Evolutionary conservation across 2,329 filamentous ascomycete genomes (phyloP).

Genomic region (Sclerotinia minor): DNA sequence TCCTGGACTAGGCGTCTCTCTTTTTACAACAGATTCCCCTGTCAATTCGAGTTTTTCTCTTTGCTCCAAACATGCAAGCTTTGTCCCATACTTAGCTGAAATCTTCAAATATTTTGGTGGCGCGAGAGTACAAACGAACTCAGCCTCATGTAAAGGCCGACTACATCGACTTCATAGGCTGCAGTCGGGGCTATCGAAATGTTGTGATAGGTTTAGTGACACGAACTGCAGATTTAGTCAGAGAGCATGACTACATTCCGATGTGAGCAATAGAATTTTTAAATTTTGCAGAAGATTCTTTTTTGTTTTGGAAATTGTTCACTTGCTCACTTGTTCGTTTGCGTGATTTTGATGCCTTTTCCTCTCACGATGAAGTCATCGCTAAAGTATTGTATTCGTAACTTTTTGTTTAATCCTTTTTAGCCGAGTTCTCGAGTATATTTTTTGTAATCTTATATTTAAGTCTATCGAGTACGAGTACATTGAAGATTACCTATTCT

Average conservation of each 20-base stretch:
- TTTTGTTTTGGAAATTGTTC: not conserved
- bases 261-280: not conserved
- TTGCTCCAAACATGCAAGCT: not conserved
- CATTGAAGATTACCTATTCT: not conserved
- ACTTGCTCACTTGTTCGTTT: not conserved
- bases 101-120: not conserved
- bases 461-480: no score
- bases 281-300: not conserved
- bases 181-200: slow-evolving; percentile 11
- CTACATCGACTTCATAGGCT: not conserved
- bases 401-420: not conserved
- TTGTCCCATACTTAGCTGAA: not conserved
- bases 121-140: not conserved
- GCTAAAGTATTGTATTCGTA: not conserved
- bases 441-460: no score
- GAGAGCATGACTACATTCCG: not conserved
- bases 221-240: slow-evolving; percentile 4
- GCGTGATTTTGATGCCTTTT: not conserved
- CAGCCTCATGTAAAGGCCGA: slow-evolving; percentile 17
- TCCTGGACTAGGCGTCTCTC: slow-evolving; percentile 7
- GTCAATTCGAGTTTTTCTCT: not conserved
- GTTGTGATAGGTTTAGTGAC: slow-evolving; percentile 8
- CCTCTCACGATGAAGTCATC: slow-evolving; percentile 14
- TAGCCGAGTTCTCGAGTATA: no score
- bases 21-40: slow-evolving; percentile 10